These are phyloP conservation scores for Emergomyces orientalis DNA, from an alignment of 2,329 filamentous ascomycete species.

Conservation along the genomic window DNA sequence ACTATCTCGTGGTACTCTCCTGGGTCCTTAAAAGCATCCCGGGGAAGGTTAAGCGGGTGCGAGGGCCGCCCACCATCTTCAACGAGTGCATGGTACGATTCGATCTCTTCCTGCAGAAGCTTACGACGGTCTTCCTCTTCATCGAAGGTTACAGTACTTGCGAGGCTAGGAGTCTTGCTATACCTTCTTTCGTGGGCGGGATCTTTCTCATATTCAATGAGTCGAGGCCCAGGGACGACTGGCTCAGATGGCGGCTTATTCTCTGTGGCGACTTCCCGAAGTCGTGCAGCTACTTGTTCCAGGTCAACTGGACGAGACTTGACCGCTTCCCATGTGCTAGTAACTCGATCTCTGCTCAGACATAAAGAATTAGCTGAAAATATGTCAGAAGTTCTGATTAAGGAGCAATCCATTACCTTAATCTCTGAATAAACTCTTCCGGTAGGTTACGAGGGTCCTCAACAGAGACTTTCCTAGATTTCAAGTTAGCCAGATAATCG, in stretches of 20 bases:
- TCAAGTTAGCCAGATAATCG: background rate
- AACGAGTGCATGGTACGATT: slow-evolving; percentile 5
- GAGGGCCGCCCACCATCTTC: slow-evolving; percentile 5
- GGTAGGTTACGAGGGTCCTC: background rate
- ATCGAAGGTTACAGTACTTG: background rate
- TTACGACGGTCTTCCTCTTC: background rate
- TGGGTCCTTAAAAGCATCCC: background rate
- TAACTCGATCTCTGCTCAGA: background rate
- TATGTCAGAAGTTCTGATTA: no score
- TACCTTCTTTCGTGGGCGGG: no score
- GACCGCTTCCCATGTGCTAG: background rate
- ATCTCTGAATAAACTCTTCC: slow-evolving; percentile 1
- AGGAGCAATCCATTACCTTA: background rate
- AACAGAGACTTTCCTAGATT: background rate
- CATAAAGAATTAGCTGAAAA: background rate
- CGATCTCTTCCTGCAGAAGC: background rate
- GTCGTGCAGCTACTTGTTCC: slow-evolving; percentile 1
- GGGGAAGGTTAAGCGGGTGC: background rate
- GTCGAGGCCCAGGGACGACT: background rate
- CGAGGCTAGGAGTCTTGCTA: no score
- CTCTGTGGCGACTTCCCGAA: background rate
- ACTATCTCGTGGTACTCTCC: slow-evolving; percentile 3
- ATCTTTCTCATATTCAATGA: background rate
- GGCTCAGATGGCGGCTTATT: background rate
- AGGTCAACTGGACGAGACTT: background rate